Percentiles rank a stretch among this genome's conserved stretches.
These are phyloP conservation scores for Hypoxylon trugodes DNA, from an alignment of 495 filamentous ascomycete genomes.

Conservation along the genomic window DNA sequence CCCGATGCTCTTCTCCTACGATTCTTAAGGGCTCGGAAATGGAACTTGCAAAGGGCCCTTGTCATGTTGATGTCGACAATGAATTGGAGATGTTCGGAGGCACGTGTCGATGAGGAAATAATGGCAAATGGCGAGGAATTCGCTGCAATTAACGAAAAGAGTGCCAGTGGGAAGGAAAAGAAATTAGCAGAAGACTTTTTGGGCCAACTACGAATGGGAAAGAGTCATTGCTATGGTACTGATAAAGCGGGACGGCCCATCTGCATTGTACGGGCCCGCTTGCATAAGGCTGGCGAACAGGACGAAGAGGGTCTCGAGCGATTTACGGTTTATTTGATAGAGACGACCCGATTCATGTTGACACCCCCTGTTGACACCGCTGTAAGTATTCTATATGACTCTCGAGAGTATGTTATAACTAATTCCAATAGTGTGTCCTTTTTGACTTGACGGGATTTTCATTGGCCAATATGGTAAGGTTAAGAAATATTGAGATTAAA, in stretches of 20 bases:
- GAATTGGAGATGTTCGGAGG: constrained; percentile 83
- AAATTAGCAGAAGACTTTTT: constrained; percentile 81
- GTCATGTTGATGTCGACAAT: constrained; percentile 95
- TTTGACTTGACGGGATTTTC: constrained; percentile 97
- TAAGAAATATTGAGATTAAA: not conserved
- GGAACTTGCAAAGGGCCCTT: constrained; percentile 92
- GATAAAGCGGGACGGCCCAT: constrained; percentile 89
- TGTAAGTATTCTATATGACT: constrained; percentile 61
- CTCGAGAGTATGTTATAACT: constrained; percentile 6
- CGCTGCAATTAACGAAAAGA: constrained; percentile 67
- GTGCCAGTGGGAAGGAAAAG: constrained; percentile 65
- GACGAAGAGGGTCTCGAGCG: constrained; percentile 79
- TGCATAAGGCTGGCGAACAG: constrained; percentile 86
- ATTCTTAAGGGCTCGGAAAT: constrained; percentile 93
- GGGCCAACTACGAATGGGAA: constrained; percentile 86
- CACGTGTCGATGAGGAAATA: constrained; percentile 87
- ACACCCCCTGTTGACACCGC: constrained; percentile 86
- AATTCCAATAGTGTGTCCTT: constrained; percentile 66
- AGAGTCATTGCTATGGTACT: constrained; percentile 88
- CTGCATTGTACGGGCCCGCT: constrained; percentile 81
- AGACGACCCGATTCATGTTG: constrained; percentile 87
- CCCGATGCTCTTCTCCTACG: constrained; percentile 88
- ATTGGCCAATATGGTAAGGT: constrained; percentile 88
- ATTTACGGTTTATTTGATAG: constrained; percentile 94
- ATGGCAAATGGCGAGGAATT: constrained; percentile 79